These are phyloP conservation scores for Annulohypoxylon truncatum DNA, from an alignment of 2,329 filamentous ascomycete genomes.

Conservation along the genomic window DNA sequence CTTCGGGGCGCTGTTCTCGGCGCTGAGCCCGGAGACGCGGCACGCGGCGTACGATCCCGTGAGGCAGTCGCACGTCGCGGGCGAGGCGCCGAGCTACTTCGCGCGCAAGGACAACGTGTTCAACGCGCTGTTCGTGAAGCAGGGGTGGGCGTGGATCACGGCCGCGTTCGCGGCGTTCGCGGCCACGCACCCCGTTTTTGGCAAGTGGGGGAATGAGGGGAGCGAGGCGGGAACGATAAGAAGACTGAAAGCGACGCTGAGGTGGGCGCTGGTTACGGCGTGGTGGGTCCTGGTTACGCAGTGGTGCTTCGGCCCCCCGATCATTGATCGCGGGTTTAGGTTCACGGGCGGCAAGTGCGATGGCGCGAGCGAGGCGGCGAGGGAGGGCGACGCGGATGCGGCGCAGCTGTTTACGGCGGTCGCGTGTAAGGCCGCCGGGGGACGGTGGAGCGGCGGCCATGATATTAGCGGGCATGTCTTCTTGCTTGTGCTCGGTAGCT, in stretches of 20 bases:
- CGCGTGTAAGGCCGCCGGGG: constrained; percentile 85
- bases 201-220: constrained; percentile 32
- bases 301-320: constrained; percentile 92
- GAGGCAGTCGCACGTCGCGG: constrained; percentile 72
- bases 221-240: constrained; percentile 51
- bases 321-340: constrained; percentile 92
- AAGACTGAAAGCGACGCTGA: constrained; percentile 68
- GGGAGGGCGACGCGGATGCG: constrained; percentile 59
- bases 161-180: constrained; percentile 77
- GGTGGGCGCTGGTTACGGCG: constrained; percentile 78
- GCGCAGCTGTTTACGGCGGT: constrained; percentile 74
- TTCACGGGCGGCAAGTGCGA: constrained; percentile 89
- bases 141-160: constrained; percentile 93
- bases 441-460: constrained; percentile 90
- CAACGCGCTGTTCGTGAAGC: constrained; percentile 94
- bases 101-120: constrained; percentile 93
- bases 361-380: constrained; percentile 61
- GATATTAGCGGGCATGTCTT: constrained; percentile 98
- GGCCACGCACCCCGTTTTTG: constrained; percentile 72
- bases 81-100: constrained; percentile 83
- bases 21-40: constrained; percentile 78
- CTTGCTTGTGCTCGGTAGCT: constrained; percentile 84
- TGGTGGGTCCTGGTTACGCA: constrained; percentile 92
- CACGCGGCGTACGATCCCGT: constrained; percentile 70
- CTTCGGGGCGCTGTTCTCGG: constrained; percentile 83